Conservation (phyloP, 371 early-diverging fungal genomes). For the Rhizopus microsporus region DNA sequence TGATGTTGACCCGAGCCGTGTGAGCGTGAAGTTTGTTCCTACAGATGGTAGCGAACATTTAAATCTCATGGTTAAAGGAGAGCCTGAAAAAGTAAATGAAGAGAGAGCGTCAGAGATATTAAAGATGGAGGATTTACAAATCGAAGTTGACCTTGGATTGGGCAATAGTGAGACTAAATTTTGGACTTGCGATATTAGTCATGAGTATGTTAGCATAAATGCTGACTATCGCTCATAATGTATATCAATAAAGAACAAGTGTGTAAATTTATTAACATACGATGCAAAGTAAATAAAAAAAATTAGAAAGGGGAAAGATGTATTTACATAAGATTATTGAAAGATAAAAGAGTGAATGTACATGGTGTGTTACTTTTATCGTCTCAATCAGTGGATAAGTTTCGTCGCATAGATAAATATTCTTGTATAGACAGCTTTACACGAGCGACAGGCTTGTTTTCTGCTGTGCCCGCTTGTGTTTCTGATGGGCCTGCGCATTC, state of each 20-base stretch:
- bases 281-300: not conserved
- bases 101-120: constrained; percentile 80
- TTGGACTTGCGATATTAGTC: constrained; percentile 94
- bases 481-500: not conserved
- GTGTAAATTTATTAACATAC: not conserved
- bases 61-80: constrained; percentile 78
- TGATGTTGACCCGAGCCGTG: constrained; percentile 65
- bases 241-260: not conserved
- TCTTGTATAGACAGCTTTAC: constrained; percentile 41
- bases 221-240: constrained; percentile 82
- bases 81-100: constrained; percentile 83
- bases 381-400: constrained; percentile 20
- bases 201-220: constrained; percentile 94
- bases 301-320: constrained; percentile 2
- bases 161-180: constrained; percentile 78
- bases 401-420: constrained; percentile 31
- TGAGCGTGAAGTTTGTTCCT: constrained; percentile 77
- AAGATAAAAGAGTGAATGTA: constrained; percentile 3
- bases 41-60: constrained; percentile 63
- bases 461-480: not conserved
- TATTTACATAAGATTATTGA: not conserved
- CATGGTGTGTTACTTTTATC: not conserved
- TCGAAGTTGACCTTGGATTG: constrained; percentile 78
- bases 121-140: constrained; percentile 78
- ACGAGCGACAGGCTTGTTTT: constrained; percentile 9